Percentiles rank a stretch among this genome's conserved stretches.
phyloP scores from a whole-genome alignment of 768 basidiomycete species.

The Pulveroboletus frians region DNA sequence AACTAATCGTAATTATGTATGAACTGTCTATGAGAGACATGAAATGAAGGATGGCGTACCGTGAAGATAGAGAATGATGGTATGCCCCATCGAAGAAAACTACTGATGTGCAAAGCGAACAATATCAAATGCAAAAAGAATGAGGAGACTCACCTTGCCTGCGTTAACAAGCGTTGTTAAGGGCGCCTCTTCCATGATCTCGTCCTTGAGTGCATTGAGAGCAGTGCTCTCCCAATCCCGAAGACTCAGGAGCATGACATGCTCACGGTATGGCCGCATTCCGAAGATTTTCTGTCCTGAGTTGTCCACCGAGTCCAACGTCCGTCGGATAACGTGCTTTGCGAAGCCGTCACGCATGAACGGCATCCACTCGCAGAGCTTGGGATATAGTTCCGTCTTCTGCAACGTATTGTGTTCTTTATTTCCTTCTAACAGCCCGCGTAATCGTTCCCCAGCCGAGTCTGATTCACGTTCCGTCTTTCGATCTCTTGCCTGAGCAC shows the following conservation, averaged over 20 bases:
- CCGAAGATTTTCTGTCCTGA: neutral
- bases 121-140: too few species aligned
- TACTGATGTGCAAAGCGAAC: too few species aligned
- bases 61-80: too few species aligned
- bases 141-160: too few species aligned
- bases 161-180: too few species aligned
- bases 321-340: neutral
- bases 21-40: too few species aligned
- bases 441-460: neutral
- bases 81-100: too few species aligned
- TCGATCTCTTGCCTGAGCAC: neutral
- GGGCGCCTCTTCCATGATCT: too few species aligned
- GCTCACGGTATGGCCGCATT: neutral
- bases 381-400: neutral
- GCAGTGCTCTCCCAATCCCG: constrained; percentile 1
- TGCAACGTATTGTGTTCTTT: neutral
- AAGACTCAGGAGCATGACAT: neutral
- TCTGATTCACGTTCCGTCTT: neutral
- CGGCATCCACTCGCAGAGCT: neutral
- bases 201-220: too few species aligned
- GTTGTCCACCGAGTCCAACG: neutral
- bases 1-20: too few species aligned
- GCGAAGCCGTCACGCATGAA: neutral
- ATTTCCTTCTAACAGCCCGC: neutral
- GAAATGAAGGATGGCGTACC: too few species aligned